phyloP scores from a whole-genome alignment of 495 filamentous ascomycete genomes.

The Aspergillus coremiiformis region DNA sequence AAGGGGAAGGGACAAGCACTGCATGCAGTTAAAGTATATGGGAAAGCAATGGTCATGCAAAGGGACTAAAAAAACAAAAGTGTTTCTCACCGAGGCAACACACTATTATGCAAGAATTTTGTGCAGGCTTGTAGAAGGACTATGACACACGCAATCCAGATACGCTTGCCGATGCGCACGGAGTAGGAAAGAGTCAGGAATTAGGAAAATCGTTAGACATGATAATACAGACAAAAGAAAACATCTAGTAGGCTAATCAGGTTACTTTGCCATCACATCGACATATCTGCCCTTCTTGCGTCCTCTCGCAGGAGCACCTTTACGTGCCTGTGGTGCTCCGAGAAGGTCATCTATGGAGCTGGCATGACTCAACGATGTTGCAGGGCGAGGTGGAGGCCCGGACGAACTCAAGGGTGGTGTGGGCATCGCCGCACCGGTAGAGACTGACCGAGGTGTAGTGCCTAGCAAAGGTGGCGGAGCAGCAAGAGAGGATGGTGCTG shows the following conservation, averaged over 20 bases:
- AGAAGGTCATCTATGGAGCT: slow-evolving; percentile 82
- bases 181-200: slow-evolving; percentile 6
- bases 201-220: slow-evolving; percentile 16
- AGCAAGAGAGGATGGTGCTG: slow-evolving; percentile 29
- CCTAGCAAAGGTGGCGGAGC: slow-evolving; percentile 22
- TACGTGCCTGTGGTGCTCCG: slow-evolving; percentile 59
- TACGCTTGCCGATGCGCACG: slow-evolving; percentile 14
- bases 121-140: not conserved
- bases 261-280: slow-evolving; percentile 72
- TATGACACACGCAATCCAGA: slow-evolving; percentile 8
- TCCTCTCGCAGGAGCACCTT: slow-evolving; percentile 59
- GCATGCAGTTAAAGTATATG: slow-evolving; percentile 8
- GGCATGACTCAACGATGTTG: slow-evolving; percentile 66
- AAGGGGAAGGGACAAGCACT: not conserved
- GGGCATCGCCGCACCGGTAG: slow-evolving; percentile 28
- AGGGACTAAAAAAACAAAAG: slow-evolving; percentile 7
- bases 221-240: slow-evolving; percentile 27
- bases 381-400: slow-evolving; percentile 41
- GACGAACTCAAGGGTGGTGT: slow-evolving; percentile 24
- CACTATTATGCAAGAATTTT: slow-evolving; percentile 17
- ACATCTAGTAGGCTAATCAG: not conserved
- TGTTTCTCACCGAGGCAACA: slow-evolving; percentile 1
- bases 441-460: slow-evolving; percentile 30
- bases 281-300: slow-evolving; percentile 82
- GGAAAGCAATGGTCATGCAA: slow-evolving; percentile 6